Base-by-base conservation (phyloP, 257 asterid genomes). In the Solanum tacnaense region DNA sequence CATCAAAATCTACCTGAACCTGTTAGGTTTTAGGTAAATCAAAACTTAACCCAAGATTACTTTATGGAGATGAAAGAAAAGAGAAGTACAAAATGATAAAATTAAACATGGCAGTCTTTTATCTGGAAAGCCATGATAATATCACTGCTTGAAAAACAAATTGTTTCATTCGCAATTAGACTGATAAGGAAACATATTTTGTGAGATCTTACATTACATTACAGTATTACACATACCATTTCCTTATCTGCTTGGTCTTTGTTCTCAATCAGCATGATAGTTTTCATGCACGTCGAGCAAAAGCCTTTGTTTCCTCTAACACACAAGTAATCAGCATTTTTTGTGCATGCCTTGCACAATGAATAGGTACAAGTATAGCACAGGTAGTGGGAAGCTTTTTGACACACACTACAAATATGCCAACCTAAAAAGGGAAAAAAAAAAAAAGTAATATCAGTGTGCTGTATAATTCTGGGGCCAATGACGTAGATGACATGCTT, bases 341-440 rank as follows among this genome's bases (percentile, higher is more conserved):
- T 96, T 12, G 92, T 92, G 87, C 99, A 97, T 52, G 94, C 91
- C 94, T 95, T 97, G 96, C 99, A 97, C 93, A 97, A 89, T 29
- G 99, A 95, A 91, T 94, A 97, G 9, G 99, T 93, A 89, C 99
- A 97, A 35, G 98, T 96, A 91, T 95, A 97, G 95, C 99, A 97
- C 94, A 91, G 89, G 84, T 92, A 94, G 85, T 94, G 93, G 52
- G 99, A 90, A 78, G 94, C 67, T 92, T 93, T 97, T 88, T 89
- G 91, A 87, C 99, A 97, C 87, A 90, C 96, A 88, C 96, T 97
- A 88, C 99, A 97, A 88, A 97, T 97, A 92, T 97, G 99, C 99
- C 99, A 97, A 88, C 99, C 99, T 97, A 98, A 32, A 31, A 71
- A 31, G 21, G 70, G 31, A 1, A 13, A 88, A 92, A 92, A 92